Base-by-base conservation (phyloP, 2,329 filamentous ascomycete genomes). In the Stachybotrys chartarum region DNA sequence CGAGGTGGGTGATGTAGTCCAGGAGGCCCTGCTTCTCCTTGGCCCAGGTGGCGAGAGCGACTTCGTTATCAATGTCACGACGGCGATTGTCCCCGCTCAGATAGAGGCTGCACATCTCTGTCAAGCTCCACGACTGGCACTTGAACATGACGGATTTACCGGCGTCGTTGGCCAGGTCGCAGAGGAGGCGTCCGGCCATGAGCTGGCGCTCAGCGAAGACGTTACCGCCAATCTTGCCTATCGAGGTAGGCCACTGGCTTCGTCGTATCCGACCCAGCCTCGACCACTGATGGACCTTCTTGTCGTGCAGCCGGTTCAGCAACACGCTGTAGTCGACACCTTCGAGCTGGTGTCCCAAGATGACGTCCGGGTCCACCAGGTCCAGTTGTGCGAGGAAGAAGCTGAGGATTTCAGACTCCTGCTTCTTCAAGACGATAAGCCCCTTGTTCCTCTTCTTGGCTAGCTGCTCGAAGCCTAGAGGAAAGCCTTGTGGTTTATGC, bases 91-190 rank as follows among this genome's bases (percentile, higher is more conserved):
- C 83, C 30, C 83, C 83, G 35, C 85, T 81, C 6, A 99, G 85
- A 61, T 97, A 96, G 16, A 97, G 80, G 60, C 87, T 90, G 70
- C 91, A 96, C 92, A 99, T 99, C 71, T 99, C 94, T 2, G 93
- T 95, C 70, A 99, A 79, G 70, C 89, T 96, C 94, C 94, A 99
- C 3, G 92, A 96, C 71, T 97, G 93, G 70, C 94, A 99, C 74
- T 96, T 96, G 64, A 83, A 86, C 93, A 97, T 97, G 61, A 91
- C 83, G 11, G 93, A 97, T 77, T 97, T 97, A 70, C 94, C 94
- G 66, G 95, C 90, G 63, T 99, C 94, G 69, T 99, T 99, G 56
- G 88, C 91, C 57, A 97, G 78, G 74, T 99, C 94, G 69, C 94
- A 97, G 55, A 97, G 82, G 57, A 99, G 77, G 63, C 94, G 87